Conservation (phyloP, 129 eudicot genomes). For the Chrysanthemum makinoi region DNA sequence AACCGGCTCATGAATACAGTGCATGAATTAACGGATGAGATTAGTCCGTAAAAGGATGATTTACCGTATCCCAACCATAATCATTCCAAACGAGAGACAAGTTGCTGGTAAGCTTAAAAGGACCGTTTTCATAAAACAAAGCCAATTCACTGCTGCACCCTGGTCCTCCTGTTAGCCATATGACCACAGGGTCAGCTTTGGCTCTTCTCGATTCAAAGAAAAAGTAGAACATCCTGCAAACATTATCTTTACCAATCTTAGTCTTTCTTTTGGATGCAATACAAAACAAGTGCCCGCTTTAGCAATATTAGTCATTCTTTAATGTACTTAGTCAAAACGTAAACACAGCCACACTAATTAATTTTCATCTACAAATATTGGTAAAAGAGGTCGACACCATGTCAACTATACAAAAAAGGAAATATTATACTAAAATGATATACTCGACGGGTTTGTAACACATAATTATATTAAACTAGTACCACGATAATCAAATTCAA, state of each 20-base stretch:
- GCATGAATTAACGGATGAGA: not conserved
- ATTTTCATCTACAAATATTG: too few relatives aligned
- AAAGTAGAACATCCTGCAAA: constrained; percentile 91
- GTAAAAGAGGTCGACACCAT: too few relatives aligned
- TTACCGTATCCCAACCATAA: constrained; percentile 94
- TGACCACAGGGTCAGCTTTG: constrained; percentile 71
- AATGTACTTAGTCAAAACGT: not conserved
- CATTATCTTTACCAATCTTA: constrained; percentile 16
- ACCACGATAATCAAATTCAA: too few relatives aligned
- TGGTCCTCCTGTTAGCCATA: constrained; percentile 95
- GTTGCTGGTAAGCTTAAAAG: constrained; percentile 62
- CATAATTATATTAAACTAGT: too few relatives aligned
- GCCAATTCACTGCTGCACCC: constrained; percentile 91
- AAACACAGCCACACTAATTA: too few relatives aligned
- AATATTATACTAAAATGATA: too few relatives aligned
- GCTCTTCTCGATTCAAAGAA: constrained; percentile 77
- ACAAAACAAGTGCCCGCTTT: not conserved
- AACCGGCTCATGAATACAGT: not conserved
- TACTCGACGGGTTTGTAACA: too few relatives aligned
- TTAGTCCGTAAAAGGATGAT: not conserved
- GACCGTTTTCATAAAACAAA: constrained; percentile 92
- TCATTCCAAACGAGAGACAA: constrained; percentile 78
- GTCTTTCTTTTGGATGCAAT: constrained; percentile 6
- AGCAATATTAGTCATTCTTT: constrained; percentile 7
- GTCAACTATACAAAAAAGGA: too few relatives aligned